Base-by-base conservation (phyloP, 768 basidiomycete genomes). In the Mycena kentingensis region DNA sequence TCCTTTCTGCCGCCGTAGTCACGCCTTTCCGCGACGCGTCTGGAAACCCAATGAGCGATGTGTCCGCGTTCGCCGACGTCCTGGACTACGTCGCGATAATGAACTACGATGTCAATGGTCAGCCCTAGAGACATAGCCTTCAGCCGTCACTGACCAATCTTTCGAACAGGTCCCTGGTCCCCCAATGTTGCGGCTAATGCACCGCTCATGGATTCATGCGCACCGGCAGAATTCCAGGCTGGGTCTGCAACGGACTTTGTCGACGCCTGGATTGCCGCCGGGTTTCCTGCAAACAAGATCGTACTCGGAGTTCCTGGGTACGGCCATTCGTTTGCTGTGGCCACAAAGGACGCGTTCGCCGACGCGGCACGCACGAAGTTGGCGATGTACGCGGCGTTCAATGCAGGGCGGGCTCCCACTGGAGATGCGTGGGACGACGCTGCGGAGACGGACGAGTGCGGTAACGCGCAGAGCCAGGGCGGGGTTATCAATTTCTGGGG, bases 231-330 rank as follows among this genome's bases (percentile, higher is more conserved):
- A 3, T 70, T 77, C 37, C 82, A 87, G 55, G 69, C 74, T 25
- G 91, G 90, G 7, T 92, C 90, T 51, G 92, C 83, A 6, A 73
- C 76, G n/a, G 79, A 80, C 18, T 86, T 89, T 8, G 77, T 97
- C 32, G 62, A 74, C 12, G 77, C 79, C 5, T 96, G 93, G 94
- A 81, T 76, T 0, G 58, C 57, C 0, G 93, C 93, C 16, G 83
- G 83, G 18, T 83, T 97, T 73, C 88, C 92, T 18, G 73, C 78
- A 15, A 47, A 70, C 15, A 62, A 77, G 65, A 83, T 95, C 50
- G 79, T 88, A 16, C 81, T 97, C 31, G 94, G 91, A 45, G 81
- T 97, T 0, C 76, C 93, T 1, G 70, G 85, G 13, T 96, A 92
- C 66, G 90, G 88, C 1, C 91, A 90, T 67, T 80, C 86, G 34